Evolutionary conservation across 176 grass and related monocot genomes (phyloP).

Genomic region (Puccinellia tenuiflora): DNA sequence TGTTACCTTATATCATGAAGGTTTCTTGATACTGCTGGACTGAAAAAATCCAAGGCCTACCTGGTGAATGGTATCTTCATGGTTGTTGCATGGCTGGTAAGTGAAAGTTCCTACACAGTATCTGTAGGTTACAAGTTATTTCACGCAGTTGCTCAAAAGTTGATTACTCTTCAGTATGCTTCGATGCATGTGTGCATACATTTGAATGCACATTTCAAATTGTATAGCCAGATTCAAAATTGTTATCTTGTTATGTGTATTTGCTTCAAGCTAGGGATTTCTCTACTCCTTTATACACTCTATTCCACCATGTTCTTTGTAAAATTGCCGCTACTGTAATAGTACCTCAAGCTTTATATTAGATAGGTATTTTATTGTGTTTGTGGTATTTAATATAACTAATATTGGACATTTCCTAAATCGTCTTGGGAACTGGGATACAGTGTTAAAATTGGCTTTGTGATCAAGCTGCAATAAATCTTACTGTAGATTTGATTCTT

Average conservation of each 20-base stretch:
- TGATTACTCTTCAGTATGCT: not conserved
- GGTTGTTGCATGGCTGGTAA: conserved; percentile 95
- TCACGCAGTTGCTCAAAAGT: not conserved
- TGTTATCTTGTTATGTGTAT: not conserved
- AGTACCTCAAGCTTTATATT: not conserved
- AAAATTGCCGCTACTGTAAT: not conserved
- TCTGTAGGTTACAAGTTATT: not conserved
- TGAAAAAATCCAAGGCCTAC: conserved; percentile 96
- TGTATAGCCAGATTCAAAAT: not conserved
- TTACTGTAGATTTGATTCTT: not conserved
- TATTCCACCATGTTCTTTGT: not conserved
- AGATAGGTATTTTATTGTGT: not conserved
- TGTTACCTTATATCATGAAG: conserved; percentile 43
- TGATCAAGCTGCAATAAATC: not conserved
- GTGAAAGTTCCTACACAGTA: conserved; percentile 27
- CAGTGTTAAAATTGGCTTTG: not conserved
- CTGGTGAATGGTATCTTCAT: conserved; percentile 77
- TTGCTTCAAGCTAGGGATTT: not conserved
- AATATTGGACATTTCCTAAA: not conserved
- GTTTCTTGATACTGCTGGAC: conserved; percentile 93
- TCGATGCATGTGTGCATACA: not conserved
- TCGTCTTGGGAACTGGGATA: not conserved
- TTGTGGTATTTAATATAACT: not conserved
- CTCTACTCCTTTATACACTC: not conserved
- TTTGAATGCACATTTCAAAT: conserved; percentile 8